Evolutionary conservation across 2,329 filamentous ascomycete genomes (phyloP).

Genomic region (Tolypocladium album): DNA sequence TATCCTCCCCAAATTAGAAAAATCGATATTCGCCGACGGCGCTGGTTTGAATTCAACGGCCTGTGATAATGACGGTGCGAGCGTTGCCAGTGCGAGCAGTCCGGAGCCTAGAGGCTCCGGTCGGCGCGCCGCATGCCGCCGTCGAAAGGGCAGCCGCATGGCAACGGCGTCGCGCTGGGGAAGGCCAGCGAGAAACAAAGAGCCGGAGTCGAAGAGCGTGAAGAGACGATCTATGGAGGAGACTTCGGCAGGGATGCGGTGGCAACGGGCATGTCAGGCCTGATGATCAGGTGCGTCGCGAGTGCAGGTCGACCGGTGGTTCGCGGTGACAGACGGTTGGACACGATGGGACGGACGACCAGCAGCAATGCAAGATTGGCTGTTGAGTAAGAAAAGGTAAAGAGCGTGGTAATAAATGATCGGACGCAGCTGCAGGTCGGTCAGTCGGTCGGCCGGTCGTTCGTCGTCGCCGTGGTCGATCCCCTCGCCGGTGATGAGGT

Average conservation of each 20-base stretch:
- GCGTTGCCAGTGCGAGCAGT: constrained; percentile 28
- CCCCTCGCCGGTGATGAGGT: constrained; percentile 4
- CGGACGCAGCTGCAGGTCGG: constrained; percentile 1
- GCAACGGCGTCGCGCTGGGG: constrained; percentile 13
- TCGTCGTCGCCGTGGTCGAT: constrained; percentile 3
- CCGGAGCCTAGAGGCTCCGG: constrained; percentile 15
- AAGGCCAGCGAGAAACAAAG: background rate
- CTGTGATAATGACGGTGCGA: constrained; percentile 30
- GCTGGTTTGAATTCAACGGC: constrained; percentile 50
- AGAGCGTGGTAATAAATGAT: constrained; percentile 8
- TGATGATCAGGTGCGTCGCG: background rate
- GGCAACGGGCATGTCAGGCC: constrained; percentile 1
- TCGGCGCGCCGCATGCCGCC: constrained; percentile 29
- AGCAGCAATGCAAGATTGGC: background rate
- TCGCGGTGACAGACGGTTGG: background rate
- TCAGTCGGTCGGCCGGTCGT: background rate
- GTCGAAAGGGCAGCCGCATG: constrained; percentile 38
- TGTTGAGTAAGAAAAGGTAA: background rate
- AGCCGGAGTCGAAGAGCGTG: background rate
- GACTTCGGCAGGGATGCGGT: background rate
- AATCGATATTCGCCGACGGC: constrained; percentile 64
- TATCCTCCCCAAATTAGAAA: constrained; percentile 68
- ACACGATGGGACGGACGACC: background rate
- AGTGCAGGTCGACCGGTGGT: background rate
- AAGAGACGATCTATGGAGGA: background rate